Percentiles rank a stretch among this genome's conserved stretches.
phyloP scores from a whole-genome alignment of 768 basidiomycete genomes.

The Trametes gibbosa region DNA sequence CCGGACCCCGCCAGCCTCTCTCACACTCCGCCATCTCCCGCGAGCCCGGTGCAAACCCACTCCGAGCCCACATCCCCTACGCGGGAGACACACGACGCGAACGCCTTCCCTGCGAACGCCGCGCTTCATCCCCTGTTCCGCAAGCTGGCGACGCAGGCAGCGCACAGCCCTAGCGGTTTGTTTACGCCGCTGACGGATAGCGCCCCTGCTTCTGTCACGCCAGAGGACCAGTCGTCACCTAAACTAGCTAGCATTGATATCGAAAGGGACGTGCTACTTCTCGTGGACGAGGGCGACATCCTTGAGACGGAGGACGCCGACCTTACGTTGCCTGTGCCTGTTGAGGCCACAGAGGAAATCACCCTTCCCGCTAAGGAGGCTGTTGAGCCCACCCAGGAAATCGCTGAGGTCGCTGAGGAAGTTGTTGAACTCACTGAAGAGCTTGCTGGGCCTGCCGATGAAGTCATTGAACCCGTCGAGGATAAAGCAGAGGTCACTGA shows the following conservation, averaged over 20 bases:
- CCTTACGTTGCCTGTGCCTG: too few species aligned
- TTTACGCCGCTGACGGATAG: conserved; percentile 41
- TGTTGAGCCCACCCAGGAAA: neutral
- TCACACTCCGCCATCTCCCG: conserved; percentile 16
- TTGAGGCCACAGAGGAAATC: too few species aligned
- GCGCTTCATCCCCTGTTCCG: conserved; percentile 3
- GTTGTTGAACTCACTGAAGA: neutral
- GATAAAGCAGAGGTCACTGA: too few species aligned
- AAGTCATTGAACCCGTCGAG: neutral
- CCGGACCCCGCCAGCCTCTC: conserved; percentile 35
- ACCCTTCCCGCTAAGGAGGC: too few species aligned
- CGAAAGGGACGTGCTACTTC: neutral
- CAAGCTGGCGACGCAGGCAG: neutral
- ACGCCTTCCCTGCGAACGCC: neutral
- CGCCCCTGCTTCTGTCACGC: conserved; percentile 36
- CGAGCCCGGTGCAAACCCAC: neutral
- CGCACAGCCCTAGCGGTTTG: conserved; percentile 31
- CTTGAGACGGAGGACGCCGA: neutral
- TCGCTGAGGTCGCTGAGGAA: neutral
- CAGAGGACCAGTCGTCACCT: neutral
- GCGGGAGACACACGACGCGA: neutral
- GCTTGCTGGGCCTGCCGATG: neutral
- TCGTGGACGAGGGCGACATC: neutral
- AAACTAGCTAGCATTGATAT: neutral
- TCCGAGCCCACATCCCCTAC: too few species aligned